Percentiles rank a stretch among this genome's conserved stretches.
phyloP scores from a whole-genome alignment of 495 filamentous ascomycete species.

The Lasiosphaeria ovina region DNA sequence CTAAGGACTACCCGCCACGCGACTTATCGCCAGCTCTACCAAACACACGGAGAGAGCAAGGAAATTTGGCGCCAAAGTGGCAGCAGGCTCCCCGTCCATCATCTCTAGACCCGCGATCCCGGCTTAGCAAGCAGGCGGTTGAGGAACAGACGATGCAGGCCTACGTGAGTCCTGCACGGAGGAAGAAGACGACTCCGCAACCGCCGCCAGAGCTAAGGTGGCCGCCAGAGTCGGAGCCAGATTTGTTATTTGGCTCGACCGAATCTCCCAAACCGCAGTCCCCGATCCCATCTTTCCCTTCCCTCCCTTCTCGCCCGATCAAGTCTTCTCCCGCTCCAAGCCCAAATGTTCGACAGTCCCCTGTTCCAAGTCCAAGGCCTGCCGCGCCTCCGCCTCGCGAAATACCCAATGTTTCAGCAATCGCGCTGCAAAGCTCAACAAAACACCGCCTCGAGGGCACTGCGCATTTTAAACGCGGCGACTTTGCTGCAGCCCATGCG shows the following conservation, averaged over 20 bases:
- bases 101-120: conserved; percentile 52
- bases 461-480: conserved; percentile 87
- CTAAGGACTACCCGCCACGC: conserved; percentile 31
- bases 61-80: conserved; percentile 38
- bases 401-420: conserved; percentile 65
- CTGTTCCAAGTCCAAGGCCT: conserved; percentile 30
- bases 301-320: conserved; percentile 26
- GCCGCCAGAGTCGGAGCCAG: conserved; percentile 49
- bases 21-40: conserved; percentile 48
- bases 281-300: conserved; percentile 24
- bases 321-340: conserved; percentile 32
- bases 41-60: conserved; percentile 21
- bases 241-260: conserved; percentile 56
- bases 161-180: conserved; percentile 85
- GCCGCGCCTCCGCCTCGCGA: conserved; percentile 51
- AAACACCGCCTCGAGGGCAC: conserved; percentile 75
- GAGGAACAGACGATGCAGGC: conserved; percentile 82
- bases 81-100: conserved; percentile 45
- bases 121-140: conserved; percentile 65
- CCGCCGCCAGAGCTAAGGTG: conserved; percentile 39
- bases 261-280: conserved; percentile 20
- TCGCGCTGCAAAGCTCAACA: conserved; percentile 68
- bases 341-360: conserved; percentile 44
- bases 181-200: conserved; percentile 61
- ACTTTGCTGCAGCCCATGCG: conserved; percentile 81